Conservation (phyloP, 2,329 filamentous ascomycete genomes). For the Penicillium nordicum region DNA sequence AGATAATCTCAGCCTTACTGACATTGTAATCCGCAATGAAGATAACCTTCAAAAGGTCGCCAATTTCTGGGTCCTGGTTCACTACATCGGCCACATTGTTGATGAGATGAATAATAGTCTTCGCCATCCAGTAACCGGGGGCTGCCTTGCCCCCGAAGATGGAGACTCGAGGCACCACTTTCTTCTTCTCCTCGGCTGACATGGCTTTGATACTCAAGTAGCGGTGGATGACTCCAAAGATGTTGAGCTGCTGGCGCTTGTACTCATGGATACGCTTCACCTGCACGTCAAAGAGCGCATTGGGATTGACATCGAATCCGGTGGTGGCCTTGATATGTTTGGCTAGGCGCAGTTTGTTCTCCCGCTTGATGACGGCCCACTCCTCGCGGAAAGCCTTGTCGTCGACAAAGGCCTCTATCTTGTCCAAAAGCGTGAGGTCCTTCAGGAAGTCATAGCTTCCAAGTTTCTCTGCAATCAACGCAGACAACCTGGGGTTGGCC, state of each 20-base stretch:
- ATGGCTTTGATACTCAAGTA: constrained; percentile 87
- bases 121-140: constrained; percentile 99
- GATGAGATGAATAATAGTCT: constrained; percentile 95
- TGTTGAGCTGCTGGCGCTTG: constrained; percentile 98
- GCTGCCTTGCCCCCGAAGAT: constrained; percentile 98
- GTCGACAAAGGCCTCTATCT: constrained; percentile 77
- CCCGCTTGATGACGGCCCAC: constrained; percentile 94
- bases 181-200: constrained; percentile 79
- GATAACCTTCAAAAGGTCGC: constrained; percentile 92
- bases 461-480: constrained; percentile 85
- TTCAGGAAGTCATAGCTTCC: constrained; percentile 82
- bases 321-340: constrained; percentile 83
- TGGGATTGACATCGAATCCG: constrained; percentile 78
- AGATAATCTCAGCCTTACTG: constrained; percentile 97
- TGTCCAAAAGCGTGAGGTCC: constrained; percentile 80
- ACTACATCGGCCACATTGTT: constrained; percentile 87
- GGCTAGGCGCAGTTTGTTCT: constrained; percentile 89
- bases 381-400: constrained; percentile 90
- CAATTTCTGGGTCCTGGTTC: constrained; percentile 88
- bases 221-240: constrained; percentile 94
- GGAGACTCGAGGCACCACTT: constrained; percentile 79
- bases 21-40: constrained; percentile 99
- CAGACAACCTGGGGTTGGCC: constrained; percentile 87
- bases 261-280: constrained; percentile 99
- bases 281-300: constrained; percentile 90